Percentiles rank a stretch among this genome's conserved stretches.
phyloP scores from a whole-genome alignment of 495 filamentous ascomycete species.

The Sabuloglossum arenarium region DNA sequence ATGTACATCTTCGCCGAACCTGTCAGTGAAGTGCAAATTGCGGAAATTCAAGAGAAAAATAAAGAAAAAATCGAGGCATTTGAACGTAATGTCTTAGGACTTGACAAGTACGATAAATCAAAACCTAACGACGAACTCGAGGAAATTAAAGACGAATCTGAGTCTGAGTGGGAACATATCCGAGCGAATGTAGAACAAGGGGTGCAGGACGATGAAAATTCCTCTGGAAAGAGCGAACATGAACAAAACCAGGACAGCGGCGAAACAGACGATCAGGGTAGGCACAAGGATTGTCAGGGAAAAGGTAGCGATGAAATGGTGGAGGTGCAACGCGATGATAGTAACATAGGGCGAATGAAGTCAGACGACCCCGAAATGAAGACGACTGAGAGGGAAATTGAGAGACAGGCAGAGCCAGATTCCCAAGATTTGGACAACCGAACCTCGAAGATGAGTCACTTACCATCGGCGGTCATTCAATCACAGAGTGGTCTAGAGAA shows the following conservation, averaged over 20 bases:
- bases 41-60: constrained; percentile 47
- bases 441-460: not conserved
- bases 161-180: constrained; percentile 28
- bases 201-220: constrained; percentile 30
- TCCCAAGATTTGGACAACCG: not conserved
- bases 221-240: not conserved
- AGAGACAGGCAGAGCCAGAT: not conserved
- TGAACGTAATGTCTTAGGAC: constrained; percentile 37
- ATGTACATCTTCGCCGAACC: constrained; percentile 89
- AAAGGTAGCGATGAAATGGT: too few relatives aligned
- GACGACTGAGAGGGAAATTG: too few relatives aligned
- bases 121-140: constrained; percentile 9
- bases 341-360: too few relatives aligned
- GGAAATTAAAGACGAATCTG: not conserved
- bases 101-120: constrained; percentile 13
- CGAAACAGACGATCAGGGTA: too few relatives aligned
- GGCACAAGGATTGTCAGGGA: too few relatives aligned
- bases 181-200: constrained; percentile 30
- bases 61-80: constrained; percentile 41
- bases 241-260: not conserved
- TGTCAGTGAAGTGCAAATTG: constrained; percentile 46
- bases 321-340: too few relatives aligned
- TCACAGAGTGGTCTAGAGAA: not conserved
- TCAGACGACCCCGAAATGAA: too few relatives aligned
- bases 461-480: not conserved